These are phyloP conservation scores for Pestalotiopsis sp. DNA, from an alignment of 2,329 filamentous ascomycete genomes.

Conservation along the genomic window DNA sequence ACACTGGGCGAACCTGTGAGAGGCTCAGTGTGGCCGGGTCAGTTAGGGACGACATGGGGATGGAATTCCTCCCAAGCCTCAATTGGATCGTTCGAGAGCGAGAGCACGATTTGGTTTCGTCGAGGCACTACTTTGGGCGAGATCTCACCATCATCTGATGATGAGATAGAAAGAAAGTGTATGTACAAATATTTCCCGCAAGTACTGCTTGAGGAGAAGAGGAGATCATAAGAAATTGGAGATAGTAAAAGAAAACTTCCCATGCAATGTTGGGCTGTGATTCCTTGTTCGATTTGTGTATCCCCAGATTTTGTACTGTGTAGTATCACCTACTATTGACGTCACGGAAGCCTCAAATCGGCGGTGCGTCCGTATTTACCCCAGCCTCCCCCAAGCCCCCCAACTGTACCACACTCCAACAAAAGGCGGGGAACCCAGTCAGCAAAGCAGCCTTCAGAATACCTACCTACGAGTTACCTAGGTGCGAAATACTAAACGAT, in stretches of 20 bases:
- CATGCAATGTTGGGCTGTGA: background rate
- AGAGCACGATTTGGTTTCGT: too few species aligned
- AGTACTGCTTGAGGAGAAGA: too few species aligned
- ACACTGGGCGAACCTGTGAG: constrained; percentile 46
- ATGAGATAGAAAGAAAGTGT: too few species aligned
- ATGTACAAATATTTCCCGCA: too few species aligned
- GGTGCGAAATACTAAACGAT: background rate
- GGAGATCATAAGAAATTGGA: too few species aligned
- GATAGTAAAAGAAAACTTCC: background rate
- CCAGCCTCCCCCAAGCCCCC: background rate
- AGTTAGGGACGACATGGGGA: too few species aligned
- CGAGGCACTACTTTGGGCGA: too few species aligned
- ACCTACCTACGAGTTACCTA: too few species aligned
- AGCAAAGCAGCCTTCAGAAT: background rate
- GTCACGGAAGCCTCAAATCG: background rate
- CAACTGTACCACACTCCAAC: background rate
- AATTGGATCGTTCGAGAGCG: too few species aligned
- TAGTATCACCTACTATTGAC: background rate
- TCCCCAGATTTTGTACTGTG: background rate
- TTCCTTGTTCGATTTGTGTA: background rate
- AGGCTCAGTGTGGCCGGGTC: background rate
- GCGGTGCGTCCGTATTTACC: background rate
- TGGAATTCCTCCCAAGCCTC: too few species aligned
- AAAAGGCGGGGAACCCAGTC: background rate
- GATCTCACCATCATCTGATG: too few species aligned